These are phyloP conservation scores for Sporisorium reilianum DNA, from an alignment of 1,284 basidiomycete genomes.

Conservation along the genomic window DNA sequence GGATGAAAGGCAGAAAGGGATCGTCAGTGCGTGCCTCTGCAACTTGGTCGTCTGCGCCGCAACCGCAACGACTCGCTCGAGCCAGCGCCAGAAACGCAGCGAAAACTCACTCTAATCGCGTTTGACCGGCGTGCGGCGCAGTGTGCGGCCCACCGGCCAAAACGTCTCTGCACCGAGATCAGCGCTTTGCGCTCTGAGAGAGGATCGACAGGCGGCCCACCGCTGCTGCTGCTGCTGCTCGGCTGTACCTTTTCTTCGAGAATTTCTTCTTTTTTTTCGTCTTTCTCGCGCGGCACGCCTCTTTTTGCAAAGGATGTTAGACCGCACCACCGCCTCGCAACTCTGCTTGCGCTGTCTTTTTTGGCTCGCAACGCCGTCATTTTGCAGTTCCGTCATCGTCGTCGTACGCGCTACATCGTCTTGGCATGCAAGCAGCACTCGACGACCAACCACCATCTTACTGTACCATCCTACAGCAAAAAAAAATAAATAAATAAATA, in stretches of 20 bases:
- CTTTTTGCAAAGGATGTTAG: neutral
- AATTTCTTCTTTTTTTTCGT: no score
- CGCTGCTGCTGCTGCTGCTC: conserved; percentile 4
- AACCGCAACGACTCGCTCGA: neutral
- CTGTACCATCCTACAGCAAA: neutral
- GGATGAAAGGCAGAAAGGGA: neutral
- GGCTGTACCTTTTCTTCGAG: conserved; percentile 26
- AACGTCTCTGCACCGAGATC: neutral
- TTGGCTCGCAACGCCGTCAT: no score
- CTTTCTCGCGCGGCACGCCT: conserved; percentile 17
- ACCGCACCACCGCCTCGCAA: neutral
- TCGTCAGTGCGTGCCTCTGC: neutral
- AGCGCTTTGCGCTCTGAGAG: neutral
- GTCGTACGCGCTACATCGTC: no score
- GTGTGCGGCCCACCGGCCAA: neutral
- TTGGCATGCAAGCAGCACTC: neutral
- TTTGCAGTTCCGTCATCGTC: neutral
- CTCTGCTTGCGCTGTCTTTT: neutral
- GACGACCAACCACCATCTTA: neutral
- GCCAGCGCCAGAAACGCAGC: neutral
- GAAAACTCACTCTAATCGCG: neutral
- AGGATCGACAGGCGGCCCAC: neutral
- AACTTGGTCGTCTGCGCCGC: neutral
- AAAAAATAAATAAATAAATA: no score
- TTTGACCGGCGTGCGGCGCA: conserved; percentile 22